These are phyloP conservation scores for Saccharomycopsis babjevae DNA, from an alignment of 805 yeast genomes.

Conservation along the genomic window DNA sequence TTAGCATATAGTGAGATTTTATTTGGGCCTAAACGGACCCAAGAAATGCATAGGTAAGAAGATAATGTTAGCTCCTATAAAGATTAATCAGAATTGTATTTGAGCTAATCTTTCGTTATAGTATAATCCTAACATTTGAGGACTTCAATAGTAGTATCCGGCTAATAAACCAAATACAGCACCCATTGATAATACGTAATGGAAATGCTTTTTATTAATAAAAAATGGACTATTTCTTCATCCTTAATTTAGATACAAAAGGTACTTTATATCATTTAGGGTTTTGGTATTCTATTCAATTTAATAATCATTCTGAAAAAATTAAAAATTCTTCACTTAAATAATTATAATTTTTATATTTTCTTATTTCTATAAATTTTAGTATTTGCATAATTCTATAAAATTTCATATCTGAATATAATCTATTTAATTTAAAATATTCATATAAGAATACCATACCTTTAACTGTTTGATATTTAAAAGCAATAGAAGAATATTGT, in stretches of 20 bases:
- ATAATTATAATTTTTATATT: background rate
- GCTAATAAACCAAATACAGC: slow-evolving; percentile 18
- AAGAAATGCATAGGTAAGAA: slow-evolving; percentile 18
- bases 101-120: slow-evolving; percentile 12
- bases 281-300: slow-evolving; percentile 1
- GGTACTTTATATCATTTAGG: slow-evolving; percentile 5
- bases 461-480: slow-evolving; percentile 2
- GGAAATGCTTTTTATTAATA: background rate
- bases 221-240: slow-evolving; percentile 3
- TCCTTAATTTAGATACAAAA: background rate
- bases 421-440: slow-evolving; percentile 1
- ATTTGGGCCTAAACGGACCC: slow-evolving; percentile 2
- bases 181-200: slow-evolving; percentile 19
- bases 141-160: slow-evolving; percentile 18
- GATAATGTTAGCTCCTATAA: slow-evolving; percentile 16
- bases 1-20: background rate
- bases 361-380: slow-evolving; percentile 3
- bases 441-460: slow-evolving; percentile 5
- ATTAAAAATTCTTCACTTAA: slow-evolving; percentile 3
- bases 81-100: slow-evolving; percentile 15
- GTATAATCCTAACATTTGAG: slow-evolving; percentile 14
- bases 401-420: slow-evolving; percentile 3
- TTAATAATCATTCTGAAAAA: slow-evolving; percentile 1
- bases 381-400: slow-evolving; percentile 2
- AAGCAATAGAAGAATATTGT: slow-evolving; percentile 1